These are phyloP conservation scores for Carallia pectinifolia DNA, from an alignment of 345 rosid species.

Conservation along the genomic window DNA sequence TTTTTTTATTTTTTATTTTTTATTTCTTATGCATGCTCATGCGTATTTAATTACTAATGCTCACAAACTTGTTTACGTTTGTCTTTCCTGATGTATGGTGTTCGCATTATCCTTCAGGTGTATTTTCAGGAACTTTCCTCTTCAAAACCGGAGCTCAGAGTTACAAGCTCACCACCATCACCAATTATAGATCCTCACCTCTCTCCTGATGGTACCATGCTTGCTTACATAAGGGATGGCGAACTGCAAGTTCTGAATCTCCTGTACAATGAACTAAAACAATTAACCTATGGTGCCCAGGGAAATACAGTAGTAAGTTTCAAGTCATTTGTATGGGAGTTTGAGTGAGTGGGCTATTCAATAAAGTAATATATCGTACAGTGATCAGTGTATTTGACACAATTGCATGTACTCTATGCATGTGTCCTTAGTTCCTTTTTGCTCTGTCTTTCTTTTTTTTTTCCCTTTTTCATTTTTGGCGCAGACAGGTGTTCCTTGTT, in stretches of 20 bases:
- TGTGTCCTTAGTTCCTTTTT: no score
- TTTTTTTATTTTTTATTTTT: background rate
- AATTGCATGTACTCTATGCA: no score
- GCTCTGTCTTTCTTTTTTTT: no score
- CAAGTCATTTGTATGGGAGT: background rate
- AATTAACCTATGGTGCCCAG: slow-evolving; percentile 64
- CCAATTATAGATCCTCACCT: slow-evolving; percentile 83
- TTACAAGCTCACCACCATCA: slow-evolving; percentile 54
- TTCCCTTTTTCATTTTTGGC: no score
- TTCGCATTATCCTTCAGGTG: slow-evolving; percentile 39
- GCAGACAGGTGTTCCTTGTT: background rate
- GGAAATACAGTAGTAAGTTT: slow-evolving; percentile 59
- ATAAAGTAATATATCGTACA: background rate
- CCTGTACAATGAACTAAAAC: slow-evolving; percentile 51
- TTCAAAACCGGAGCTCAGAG: slow-evolving; percentile 69
- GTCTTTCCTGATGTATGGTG: slow-evolving; percentile 1
- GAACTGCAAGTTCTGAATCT: slow-evolving; percentile 76
- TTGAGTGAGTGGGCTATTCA: background rate
- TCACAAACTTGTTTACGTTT: background rate
- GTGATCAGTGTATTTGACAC: no score
- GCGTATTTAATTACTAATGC: background rate
- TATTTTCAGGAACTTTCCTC: slow-evolving; percentile 73
- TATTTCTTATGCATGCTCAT: background rate
- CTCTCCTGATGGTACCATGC: slow-evolving; percentile 83
- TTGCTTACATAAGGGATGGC: slow-evolving; percentile 62